Evolutionary conservation across 805 yeast genomes (phyloP).

Genomic region (Starmerella stigmatis): DNA sequence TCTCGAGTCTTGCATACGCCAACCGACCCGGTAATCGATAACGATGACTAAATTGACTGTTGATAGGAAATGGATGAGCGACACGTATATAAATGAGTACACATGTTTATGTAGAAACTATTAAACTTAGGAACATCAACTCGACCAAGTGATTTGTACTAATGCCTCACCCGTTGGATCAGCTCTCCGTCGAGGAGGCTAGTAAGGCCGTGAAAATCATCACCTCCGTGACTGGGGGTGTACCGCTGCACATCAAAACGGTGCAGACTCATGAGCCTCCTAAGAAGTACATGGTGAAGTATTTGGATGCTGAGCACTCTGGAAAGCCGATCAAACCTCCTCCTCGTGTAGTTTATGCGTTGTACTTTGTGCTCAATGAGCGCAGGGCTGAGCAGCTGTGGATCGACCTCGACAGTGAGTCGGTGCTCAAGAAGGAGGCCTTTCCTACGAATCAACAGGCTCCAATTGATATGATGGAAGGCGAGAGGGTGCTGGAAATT

Average conservation of each 20-base stretch:
- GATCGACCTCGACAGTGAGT: constrained; percentile 53
- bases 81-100: background rate
- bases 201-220: constrained; percentile 23
- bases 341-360: constrained; percentile 55
- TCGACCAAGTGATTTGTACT: background rate
- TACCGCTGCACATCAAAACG: constrained; percentile 28
- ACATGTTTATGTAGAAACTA: too few species aligned
- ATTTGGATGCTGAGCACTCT: constrained; percentile 51
- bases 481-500: constrained; percentile 6
- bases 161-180: constrained; percentile 29
- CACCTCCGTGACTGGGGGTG: constrained; percentile 23
- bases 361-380: constrained; percentile 47
- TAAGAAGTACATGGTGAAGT: constrained; percentile 56
- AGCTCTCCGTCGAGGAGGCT: constrained; percentile 27
- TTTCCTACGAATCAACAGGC: constrained; percentile 56
- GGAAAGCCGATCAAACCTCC: constrained; percentile 43
- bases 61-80: background rate
- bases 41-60: background rate
- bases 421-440: constrained; percentile 45
- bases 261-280: constrained; percentile 51
- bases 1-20: too few species aligned
- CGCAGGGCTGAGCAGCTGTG: constrained; percentile 56
- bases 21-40: too few species aligned
- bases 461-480: constrained; percentile 51
- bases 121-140: too few species aligned